A percentile compares a stretch with the other conserved stretches of the same genome.
phyloP scores from a whole-genome alignment of 176 grass and related monocot genomes.

The Triticum turgidum region DNA sequence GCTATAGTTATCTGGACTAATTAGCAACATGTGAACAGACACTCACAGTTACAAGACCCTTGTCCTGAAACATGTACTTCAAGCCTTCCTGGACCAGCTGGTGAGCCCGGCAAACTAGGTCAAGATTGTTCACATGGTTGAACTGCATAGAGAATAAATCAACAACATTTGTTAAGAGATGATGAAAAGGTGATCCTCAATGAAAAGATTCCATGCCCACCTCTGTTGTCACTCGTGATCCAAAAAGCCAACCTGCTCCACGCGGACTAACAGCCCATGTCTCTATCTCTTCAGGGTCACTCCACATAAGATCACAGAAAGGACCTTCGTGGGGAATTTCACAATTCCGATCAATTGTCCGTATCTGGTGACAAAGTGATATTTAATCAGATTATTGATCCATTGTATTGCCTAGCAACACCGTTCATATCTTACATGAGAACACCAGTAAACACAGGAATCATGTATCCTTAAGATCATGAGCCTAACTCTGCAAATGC shows the following conservation, averaged over 20 bases:
- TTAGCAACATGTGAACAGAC: not conserved
- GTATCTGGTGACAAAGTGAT: slow-evolving; percentile 53
- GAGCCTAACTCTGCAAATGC: not conserved
- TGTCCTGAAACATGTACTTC: slow-evolving; percentile 99
- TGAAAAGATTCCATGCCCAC: slow-evolving; percentile 37
- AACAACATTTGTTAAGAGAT: not conserved
- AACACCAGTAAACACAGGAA: not conserved
- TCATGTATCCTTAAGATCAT: slow-evolving; percentile 6
- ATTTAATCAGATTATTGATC: not conserved
- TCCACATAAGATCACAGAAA: slow-evolving; percentile 99
- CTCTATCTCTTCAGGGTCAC: slow-evolving; percentile 98
- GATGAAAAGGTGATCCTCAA: not conserved
- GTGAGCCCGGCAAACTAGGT: slow-evolving; percentile 95
- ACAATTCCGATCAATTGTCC: slow-evolving; percentile 94
- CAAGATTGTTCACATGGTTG: slow-evolving; percentile 92
- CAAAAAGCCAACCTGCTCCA: slow-evolving; percentile 98
- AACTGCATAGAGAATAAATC: slow-evolving; percentile 56
- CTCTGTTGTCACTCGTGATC: slow-evolving; percentile 93
- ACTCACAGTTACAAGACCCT: slow-evolving; percentile 98
- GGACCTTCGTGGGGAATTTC: slow-evolving; percentile 98
- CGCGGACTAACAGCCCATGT: slow-evolving; percentile 97
- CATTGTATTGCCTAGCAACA: not conserved
- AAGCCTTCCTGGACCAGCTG: slow-evolving; percentile 97
- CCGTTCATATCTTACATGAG: not conserved
- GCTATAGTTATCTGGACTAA: not conserved